Percentiles rank a stretch among this genome's conserved stretches.
Conservation (phyloP, 768 basidiomycete species). For the Pisolithus sp. region DNA sequence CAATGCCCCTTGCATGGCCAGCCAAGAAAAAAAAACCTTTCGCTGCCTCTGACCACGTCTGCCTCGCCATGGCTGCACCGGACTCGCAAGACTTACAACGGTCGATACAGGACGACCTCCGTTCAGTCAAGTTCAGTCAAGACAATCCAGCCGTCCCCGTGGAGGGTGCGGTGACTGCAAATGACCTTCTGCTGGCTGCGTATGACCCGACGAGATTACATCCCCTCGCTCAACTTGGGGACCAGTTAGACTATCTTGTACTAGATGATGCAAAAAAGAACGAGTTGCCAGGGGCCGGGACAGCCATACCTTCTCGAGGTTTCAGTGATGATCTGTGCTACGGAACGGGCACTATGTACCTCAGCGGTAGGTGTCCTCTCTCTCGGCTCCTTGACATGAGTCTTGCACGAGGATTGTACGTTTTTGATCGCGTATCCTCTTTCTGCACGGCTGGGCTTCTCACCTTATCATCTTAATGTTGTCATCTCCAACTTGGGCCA, state of each 20-base stretch:
- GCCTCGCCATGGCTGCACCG: slow-evolving; percentile 23
- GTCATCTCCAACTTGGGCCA: slow-evolving; percentile 23
- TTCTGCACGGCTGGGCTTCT: slow-evolving; percentile 40
- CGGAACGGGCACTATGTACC: slow-evolving; percentile 98
- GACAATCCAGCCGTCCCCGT: slow-evolving; percentile 30
- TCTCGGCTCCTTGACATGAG: slow-evolving; percentile 44
- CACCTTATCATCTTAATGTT: slow-evolving; percentile 59
- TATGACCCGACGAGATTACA: slow-evolving; percentile 93
- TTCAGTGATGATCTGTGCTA: slow-evolving; percentile 99
- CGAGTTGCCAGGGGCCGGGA: slow-evolving; percentile 82
- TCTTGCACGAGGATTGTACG: slow-evolving; percentile 42
- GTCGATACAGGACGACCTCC: slow-evolving; percentile 43
- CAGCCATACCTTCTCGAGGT: slow-evolving; percentile 90
- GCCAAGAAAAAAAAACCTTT: slow-evolving; percentile 28
- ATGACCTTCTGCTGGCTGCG: slow-evolving; percentile 78
- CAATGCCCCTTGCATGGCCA: too few relatives aligned
- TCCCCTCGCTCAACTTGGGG: slow-evolving; percentile 86
- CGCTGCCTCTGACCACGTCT: slow-evolving; percentile 3
- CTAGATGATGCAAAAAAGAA: slow-evolving; percentile 95
- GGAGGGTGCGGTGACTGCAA: slow-evolving; percentile 68
- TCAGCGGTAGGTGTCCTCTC: slow-evolving; percentile 78
- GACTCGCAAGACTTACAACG: slow-evolving; percentile 21
- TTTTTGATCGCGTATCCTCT: slow-evolving; percentile 45
- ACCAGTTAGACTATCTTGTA: slow-evolving; percentile 91
- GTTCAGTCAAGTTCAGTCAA: slow-evolving; percentile 43